Percentiles rank a stretch among this genome's conserved stretches.
These are phyloP conservation scores for Saccharum spontaneum DNA, from an alignment of 176 grass and related monocot species.

Conservation along the genomic window DNA sequence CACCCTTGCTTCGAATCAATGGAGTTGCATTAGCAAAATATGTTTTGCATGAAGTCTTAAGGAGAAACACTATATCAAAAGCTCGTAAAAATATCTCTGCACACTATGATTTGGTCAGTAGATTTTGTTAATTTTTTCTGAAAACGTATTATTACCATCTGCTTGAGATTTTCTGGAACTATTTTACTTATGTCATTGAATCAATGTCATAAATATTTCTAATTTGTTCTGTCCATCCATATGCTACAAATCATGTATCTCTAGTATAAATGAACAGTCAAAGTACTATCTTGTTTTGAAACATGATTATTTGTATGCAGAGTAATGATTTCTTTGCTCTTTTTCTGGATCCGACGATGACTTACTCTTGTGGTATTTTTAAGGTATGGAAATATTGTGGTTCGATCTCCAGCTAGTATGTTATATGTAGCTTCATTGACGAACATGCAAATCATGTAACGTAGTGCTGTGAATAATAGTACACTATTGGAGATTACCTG, in stretches of 20 bases:
- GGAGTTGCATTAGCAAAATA: constrained; percentile 64
- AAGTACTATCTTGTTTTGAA: background rate
- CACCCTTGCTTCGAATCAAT: constrained; percentile 57
- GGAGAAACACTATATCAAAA: constrained; percentile 72
- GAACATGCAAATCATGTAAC: constrained; percentile 21
- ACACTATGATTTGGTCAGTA: constrained; percentile 82
- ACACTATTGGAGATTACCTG: background rate
- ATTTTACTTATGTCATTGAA: too few relatives aligned
- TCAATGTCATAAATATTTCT: background rate
- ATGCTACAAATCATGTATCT: background rate
- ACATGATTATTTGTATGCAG: constrained; percentile 23
- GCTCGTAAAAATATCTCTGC: constrained; percentile 71
- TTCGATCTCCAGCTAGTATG: too few relatives aligned
- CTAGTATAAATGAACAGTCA: background rate
- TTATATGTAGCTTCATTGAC: too few relatives aligned
- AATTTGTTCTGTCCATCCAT: background rate
- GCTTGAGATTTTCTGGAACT: too few relatives aligned
- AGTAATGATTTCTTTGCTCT: constrained; percentile 79
- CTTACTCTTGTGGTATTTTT: constrained; percentile 75
- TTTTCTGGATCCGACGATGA: constrained; percentile 84
- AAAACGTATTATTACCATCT: background rate
- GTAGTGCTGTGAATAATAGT: background rate
- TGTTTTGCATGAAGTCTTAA: constrained; percentile 56
- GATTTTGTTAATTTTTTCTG: background rate
- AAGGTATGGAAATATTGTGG: constrained; percentile 37